Evolutionary conservation across 2,329 filamentous ascomycete species (phyloP), one percentile per base, ranked within the genome.

Genomic region (Fusarium abutilonis): DNA sequence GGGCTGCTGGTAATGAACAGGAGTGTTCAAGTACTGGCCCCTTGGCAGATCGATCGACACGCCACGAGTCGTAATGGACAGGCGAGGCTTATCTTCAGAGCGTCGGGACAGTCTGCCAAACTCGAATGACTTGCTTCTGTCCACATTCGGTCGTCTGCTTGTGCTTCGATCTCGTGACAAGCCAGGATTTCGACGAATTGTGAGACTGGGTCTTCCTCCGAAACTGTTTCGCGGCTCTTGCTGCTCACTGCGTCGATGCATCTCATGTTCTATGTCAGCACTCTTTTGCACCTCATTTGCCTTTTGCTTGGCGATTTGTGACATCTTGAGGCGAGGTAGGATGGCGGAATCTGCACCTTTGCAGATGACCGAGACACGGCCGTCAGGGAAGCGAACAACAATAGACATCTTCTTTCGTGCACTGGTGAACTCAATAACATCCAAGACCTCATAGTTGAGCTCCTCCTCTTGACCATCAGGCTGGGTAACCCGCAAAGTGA

Each of bases 401-500:
- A 97, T 87, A 0, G 93, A 94, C 93, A 97, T 97, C 36, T 93
- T 85, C 77, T 97, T 97, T 21, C 93, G 84, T 60, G 89, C 87
- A 75, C 91, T 96, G 59, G 90, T 95, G 69, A 97, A 97, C 71
- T 97, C 93, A 56, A 97, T 92, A 4, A 96, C 84, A 69, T 97
- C 92, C 29, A 97, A 77, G 5, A 97, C 84, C 60, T 96, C 86
- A 68, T 94, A 97, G 0, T 81, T 82, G 68, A 92, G 88, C 3
- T 83, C 79, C 4, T 82, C 76, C 9, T 71, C 68, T 4, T 71
- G 68, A 5, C 78, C 79, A 26, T 75, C 73, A 4, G 73, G 67
- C 14, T 73, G 74, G 1, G 73, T 74, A 17, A 83, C 73, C 21
- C 75, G 77, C 8, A 88, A 67, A 0, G 83, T 86, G 35, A 97